Evolutionary conservation across 768 basidiomycete genomes (phyloP).

Genomic region (Leccinum arenicola): DNA sequence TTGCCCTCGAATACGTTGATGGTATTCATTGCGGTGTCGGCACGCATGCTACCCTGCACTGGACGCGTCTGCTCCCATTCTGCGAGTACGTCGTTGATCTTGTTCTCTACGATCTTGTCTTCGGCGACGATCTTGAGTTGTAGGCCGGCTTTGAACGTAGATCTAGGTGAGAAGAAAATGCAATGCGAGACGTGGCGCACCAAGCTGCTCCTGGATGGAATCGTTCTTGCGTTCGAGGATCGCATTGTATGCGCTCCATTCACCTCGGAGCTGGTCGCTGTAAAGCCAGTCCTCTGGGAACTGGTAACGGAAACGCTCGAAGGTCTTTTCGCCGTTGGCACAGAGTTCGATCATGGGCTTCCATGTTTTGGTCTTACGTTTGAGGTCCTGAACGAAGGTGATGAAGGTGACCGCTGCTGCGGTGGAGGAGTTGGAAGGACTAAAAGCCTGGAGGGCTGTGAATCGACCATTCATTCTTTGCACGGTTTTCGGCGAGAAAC

Average conservation of each 20-base stretch:
- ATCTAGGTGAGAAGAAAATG: slow-evolving; percentile 5
- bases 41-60: slow-evolving; percentile 94
- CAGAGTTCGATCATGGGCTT: slow-evolving; percentile 94
- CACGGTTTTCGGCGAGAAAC: slow-evolving; percentile 68
- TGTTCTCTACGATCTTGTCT: slow-evolving; percentile 96
- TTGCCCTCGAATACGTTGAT: slow-evolving; percentile 95
- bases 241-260: slow-evolving; percentile 99
- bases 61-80: slow-evolving; percentile 98
- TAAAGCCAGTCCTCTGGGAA: slow-evolving; percentile 98
- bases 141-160: slow-evolving; percentile 66
- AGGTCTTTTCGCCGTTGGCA: slow-evolving; percentile 91
- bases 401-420: slow-evolving; percentile 98
- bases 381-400: slow-evolving; percentile 98
- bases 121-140: slow-evolving; percentile 99
- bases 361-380: slow-evolving; percentile 96
- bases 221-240: slow-evolving; percentile 97
- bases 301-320: slow-evolving; percentile 95
- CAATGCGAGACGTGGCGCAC: slow-evolving; percentile 42
- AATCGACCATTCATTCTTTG: slow-evolving; percentile 55
- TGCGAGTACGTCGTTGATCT: slow-evolving; percentile 82
- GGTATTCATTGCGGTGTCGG: slow-evolving; percentile 93
- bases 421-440: slow-evolving; percentile 86
- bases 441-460: slow-evolving; percentile 49
- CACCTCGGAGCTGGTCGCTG: slow-evolving; percentile 93
- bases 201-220: slow-evolving; percentile 96